Evolutionary conservation across 176 grass and related monocot species (phyloP).

Genomic region (Rhynchospora tenuis): DNA sequence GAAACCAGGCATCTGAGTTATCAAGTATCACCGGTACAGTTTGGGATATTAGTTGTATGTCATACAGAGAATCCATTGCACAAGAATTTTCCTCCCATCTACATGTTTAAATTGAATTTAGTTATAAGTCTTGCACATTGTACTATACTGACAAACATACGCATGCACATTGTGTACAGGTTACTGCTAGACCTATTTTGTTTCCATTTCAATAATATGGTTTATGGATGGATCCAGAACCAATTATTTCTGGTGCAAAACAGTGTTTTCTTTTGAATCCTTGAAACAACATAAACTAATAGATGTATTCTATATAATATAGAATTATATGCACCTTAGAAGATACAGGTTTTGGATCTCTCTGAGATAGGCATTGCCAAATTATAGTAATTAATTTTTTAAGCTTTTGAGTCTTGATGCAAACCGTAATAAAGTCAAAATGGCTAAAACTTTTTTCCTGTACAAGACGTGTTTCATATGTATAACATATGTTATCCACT

Average conservation of each 20-base stretch:
- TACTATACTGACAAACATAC: not conserved
- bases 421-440: not conserved
- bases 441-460: not conserved
- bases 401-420: not conserved
- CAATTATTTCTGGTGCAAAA: not conserved
- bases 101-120: constrained; percentile 8
- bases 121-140: not conserved
- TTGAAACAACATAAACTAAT: not conserved
- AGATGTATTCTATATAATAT: not conserved
- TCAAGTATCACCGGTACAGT: constrained; percentile 73
- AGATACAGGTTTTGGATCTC: not conserved
- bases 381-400: not conserved
- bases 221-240: not conserved
- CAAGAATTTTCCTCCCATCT: constrained; percentile 70
- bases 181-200: not conserved
- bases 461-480: not conserved
- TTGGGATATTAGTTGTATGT: constrained; percentile 74
- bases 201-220: not conserved
- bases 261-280: not conserved
- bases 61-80: constrained; percentile 85
- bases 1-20: constrained; percentile 60
- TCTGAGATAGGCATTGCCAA: not conserved
- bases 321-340: not conserved
- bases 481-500: not conserved
- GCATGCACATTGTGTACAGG: not conserved